These are phyloP conservation scores for Tolypocladium cylindrosporum DNA, from an alignment of 2,329 filamentous ascomycete species.

Conservation along the genomic window DNA sequence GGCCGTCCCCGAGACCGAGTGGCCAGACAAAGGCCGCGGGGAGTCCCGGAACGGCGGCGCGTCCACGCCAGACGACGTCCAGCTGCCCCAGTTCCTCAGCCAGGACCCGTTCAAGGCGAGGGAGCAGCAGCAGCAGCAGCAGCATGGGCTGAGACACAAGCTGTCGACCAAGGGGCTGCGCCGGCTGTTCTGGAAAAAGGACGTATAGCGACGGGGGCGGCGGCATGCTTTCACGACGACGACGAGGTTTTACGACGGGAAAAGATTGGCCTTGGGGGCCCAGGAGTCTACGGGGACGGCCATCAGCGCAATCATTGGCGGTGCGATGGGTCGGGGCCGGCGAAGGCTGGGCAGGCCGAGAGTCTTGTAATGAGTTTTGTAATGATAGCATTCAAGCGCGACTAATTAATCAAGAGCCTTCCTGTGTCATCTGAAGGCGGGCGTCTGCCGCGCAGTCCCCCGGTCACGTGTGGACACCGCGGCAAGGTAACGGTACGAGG, in stretches of 20 bases:
- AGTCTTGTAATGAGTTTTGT: not conserved
- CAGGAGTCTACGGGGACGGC: not conserved
- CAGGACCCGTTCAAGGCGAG: conserved; percentile 3
- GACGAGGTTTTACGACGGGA: not conserved
- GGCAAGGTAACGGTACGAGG: not conserved
- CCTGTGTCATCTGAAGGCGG: not conserved
- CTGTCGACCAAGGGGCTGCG: conserved; percentile 10
- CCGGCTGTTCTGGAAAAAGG: conserved; percentile 8
- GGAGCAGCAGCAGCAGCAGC: not conserved
- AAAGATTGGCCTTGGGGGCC: not conserved
- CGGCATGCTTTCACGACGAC: not conserved
- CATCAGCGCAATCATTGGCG: not conserved
- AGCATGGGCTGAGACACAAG: conserved; percentile 8
- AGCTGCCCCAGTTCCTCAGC: conserved; percentile 1
- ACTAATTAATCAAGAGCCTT: too few relatives aligned
- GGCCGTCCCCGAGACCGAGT: not conserved
- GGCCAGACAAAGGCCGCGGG: not conserved
- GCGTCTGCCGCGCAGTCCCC: not conserved
- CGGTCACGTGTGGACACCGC: not conserved
- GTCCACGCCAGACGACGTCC: not conserved
- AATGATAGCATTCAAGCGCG: too few relatives aligned
- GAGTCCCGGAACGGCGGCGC: not conserved
- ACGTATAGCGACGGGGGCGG: not conserved
- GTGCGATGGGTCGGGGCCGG: not conserved
- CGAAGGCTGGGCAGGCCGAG: not conserved